These are phyloP conservation scores for Diaporthe sp. DNA, from an alignment of 2,329 filamentous ascomycete genomes.

Conservation along the genomic window DNA sequence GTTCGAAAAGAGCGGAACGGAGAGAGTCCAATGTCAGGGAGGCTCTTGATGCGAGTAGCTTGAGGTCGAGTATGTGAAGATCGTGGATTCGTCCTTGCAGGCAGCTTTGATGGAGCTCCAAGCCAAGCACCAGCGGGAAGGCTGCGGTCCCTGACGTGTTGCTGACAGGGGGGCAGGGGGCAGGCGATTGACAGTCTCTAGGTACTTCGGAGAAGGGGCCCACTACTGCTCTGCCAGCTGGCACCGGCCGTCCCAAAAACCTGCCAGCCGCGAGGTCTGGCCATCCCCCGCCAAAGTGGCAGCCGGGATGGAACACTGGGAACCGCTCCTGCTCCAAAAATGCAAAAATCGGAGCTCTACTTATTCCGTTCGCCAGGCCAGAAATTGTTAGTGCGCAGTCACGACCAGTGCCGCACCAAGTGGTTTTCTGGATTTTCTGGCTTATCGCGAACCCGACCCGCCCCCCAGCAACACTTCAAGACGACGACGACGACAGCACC, in stretches of 20 bases:
- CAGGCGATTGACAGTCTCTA: neutral
- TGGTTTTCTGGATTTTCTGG: slow-evolving; percentile 37
- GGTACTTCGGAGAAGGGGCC: neutral
- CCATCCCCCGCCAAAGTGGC: neutral
- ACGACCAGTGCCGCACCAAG: slow-evolving; percentile 26
- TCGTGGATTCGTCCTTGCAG: slow-evolving; percentile 17
- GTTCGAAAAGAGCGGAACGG: slow-evolving; percentile 18
- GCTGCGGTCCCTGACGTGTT: slow-evolving; percentile 43
- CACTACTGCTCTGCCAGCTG: neutral
- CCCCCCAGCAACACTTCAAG: slow-evolving; percentile 39
- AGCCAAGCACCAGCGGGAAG: slow-evolving; percentile 37
- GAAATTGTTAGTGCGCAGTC: slow-evolving; percentile 33
- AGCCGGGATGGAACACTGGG: neutral
- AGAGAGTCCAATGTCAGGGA: neutral
- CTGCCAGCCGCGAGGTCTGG: neutral
- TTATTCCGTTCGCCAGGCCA: slow-evolving; percentile 26
- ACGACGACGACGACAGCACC: slow-evolving; percentile 41
- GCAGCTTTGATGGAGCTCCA: slow-evolving; percentile 36
- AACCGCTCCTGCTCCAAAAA: neutral
- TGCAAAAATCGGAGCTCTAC: slow-evolving; percentile 31
- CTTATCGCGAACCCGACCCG: slow-evolving; percentile 36
- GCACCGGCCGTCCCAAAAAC: neutral
- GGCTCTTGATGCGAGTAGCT: neutral
- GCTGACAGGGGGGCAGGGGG: slow-evolving; percentile 36
- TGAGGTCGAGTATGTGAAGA: neutral